Evolutionary conservation across 441 rosid genomes (phyloP).

Genomic region (Populus hybrid): DNA sequence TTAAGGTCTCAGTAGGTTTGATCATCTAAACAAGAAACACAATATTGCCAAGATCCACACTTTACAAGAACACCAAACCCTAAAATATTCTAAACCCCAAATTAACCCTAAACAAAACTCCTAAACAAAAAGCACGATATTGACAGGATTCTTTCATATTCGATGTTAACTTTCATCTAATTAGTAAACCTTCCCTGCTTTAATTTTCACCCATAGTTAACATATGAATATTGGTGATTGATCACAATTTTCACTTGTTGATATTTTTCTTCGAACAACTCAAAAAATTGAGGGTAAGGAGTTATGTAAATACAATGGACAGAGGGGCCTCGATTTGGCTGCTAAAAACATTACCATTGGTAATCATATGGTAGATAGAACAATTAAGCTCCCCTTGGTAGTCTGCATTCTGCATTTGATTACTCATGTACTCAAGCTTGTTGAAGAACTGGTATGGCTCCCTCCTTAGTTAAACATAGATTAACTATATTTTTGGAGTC

Average conservation of each 20-base stretch:
- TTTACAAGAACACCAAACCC: no score
- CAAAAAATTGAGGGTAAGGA: constrained; percentile 43
- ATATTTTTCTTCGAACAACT: constrained; percentile 26
- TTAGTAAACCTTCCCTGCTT: neutral
- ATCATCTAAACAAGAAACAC: no score
- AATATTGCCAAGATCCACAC: no score
- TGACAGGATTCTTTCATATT: neutral
- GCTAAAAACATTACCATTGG: constrained; percentile 18
- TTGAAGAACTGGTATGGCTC: constrained; percentile 44
- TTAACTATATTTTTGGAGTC: constrained; percentile 6
- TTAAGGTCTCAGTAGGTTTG: no score
- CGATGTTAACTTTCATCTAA: neutral
- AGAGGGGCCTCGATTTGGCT: constrained; percentile 50
- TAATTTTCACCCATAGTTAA: neutral
- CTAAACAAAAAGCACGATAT: no score
- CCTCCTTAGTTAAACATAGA: neutral
- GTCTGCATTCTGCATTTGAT: constrained; percentile 63
- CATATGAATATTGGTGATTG: neutral
- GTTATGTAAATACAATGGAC: constrained; percentile 45
- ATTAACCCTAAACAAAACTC: no score
- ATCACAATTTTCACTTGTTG: neutral
- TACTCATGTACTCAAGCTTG: constrained; percentile 43
- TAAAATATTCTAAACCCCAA: no score
- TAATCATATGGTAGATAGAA: constrained; percentile 19
- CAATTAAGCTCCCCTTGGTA: constrained; percentile 40